A percentile compares a stretch with the other conserved stretches of the same genome.
Evolutionary conservation across 768 basidiomycete genomes (phyloP).

Genomic region (Tulasnella sp.): DNA sequence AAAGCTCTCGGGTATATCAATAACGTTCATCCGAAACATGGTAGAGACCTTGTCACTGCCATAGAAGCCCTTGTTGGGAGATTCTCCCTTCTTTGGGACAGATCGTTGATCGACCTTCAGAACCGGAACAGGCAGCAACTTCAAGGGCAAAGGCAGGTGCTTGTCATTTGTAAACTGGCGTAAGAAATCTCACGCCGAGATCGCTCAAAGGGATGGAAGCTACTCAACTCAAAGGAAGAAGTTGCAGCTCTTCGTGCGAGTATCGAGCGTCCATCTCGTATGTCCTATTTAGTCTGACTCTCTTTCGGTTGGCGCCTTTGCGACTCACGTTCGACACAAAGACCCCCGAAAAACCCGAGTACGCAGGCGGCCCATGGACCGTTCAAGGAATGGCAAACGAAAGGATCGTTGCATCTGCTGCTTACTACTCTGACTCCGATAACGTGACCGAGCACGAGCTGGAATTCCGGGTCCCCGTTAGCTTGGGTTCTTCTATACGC

Average conservation of each 20-base stretch:
- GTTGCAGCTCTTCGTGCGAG: conserved; percentile 45
- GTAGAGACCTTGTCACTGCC: conserved; percentile 12
- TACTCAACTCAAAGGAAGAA: conserved; percentile 19
- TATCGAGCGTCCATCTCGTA: conserved; percentile 43
- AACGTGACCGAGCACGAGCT: conserved; percentile 45
- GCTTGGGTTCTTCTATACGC: conserved; percentile 35
- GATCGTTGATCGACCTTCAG: conserved; percentile 29
- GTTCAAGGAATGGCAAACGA: conserved; percentile 47
- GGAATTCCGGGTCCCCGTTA: conserved; percentile 42
- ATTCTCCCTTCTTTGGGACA: conserved; percentile 10
- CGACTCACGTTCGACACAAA: conserved; percentile 2
- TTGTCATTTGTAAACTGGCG: background rate
- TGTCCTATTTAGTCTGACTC: background rate
- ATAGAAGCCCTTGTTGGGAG: conserved; percentile 21
- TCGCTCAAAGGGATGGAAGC: background rate
- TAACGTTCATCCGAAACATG: conserved; percentile 23
- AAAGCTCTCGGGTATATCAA: conserved; percentile 30
- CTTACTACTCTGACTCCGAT: conserved; percentile 39
- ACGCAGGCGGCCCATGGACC: conserved; percentile 53
- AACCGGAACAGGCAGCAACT: background rate
- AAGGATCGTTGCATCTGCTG: conserved; percentile 39
- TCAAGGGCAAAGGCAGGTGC: background rate
- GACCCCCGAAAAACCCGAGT: conserved; percentile 51
- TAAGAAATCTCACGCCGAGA: background rate
- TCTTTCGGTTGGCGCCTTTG: background rate